phyloP scores from a whole-genome alignment of 148 eudicot species.

The Nepenthes gracilis region DNA sequence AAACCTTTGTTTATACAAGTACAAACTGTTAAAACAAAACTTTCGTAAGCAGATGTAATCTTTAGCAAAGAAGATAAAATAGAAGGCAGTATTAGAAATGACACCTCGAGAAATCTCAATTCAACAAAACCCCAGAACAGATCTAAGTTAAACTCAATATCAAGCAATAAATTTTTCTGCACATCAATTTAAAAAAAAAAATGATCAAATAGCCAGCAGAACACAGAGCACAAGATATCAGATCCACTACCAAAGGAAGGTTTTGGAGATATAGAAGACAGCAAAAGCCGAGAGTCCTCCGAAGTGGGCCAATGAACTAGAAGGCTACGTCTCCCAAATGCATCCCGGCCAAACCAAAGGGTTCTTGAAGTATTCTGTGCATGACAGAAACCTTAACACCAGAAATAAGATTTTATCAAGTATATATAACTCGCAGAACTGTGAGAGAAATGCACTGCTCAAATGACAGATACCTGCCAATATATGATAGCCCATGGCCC shows the following conservation, averaged over 20 bases:
- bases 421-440: not conserved
- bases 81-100: too few species aligned
- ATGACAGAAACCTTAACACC: conserved; percentile 1
- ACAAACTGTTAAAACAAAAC: too few species aligned
- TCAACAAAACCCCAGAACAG: too few species aligned
- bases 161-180: not conserved
- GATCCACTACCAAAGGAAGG: conserved; percentile 18
- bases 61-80: too few species aligned
- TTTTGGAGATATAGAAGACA: conserved; percentile 76
- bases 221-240: conserved; percentile 16
- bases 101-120: too few species aligned
- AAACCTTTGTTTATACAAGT: too few species aligned
- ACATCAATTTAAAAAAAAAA: not conserved
- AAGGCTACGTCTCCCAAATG: conserved; percentile 91
- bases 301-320: conserved; percentile 86
- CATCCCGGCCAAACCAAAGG: conserved; percentile 95
- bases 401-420: not conserved
- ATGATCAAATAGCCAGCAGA: not conserved
- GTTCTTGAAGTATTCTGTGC: conserved; percentile 54
- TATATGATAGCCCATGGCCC: conserved; percentile 95
- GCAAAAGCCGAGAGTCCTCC: conserved; percentile 52
- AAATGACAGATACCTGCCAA: conserved; percentile 93
- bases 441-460: conserved; percentile 48
- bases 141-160: not conserved
- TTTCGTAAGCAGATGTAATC: too few species aligned